Percentiles rank a stretch among this genome's conserved stretches.
These are phyloP conservation scores for Tarenaya hassleriana DNA, from an alignment of 345 rosid species.

Conservation along the genomic window DNA sequence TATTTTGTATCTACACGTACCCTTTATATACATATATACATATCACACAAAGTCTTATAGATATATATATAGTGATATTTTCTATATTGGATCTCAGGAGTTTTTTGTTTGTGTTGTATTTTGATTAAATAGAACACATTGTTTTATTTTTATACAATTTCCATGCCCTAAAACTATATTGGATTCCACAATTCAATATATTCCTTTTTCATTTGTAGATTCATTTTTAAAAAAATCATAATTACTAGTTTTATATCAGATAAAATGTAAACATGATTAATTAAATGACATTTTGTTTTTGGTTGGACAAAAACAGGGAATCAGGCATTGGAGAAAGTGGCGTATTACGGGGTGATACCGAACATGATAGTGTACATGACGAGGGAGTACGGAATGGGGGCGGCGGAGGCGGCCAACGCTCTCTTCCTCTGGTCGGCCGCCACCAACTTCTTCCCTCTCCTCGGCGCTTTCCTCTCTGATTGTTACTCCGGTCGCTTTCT, in stretches of 20 bases:
- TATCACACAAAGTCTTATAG: too few relatives aligned
- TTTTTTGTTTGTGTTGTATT: too few relatives aligned
- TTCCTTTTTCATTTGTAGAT: neutral
- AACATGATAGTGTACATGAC: constrained; percentile 63
- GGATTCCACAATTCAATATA: too few relatives aligned
- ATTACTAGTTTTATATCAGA: too few relatives aligned
- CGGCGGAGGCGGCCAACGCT: constrained; percentile 36
- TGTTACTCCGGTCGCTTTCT: constrained; percentile 52
- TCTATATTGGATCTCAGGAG: too few relatives aligned
- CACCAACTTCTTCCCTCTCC: constrained; percentile 42
- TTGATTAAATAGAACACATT: too few relatives aligned
- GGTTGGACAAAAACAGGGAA: constrained; percentile 33
- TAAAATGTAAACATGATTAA: too few relatives aligned
- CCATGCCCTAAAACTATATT: too few relatives aligned
- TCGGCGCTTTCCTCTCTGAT: constrained; percentile 63
- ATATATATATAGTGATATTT: too few relatives aligned
- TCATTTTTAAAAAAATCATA: neutral
- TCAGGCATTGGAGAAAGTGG: constrained; percentile 61
- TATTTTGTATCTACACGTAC: neutral
- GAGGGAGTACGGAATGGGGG: constrained; percentile 42
- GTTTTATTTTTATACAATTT: too few relatives aligned
- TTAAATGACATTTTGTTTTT: neutral
- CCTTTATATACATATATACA: neutral
- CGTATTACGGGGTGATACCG: constrained; percentile 39
- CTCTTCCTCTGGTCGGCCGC: constrained; percentile 57